Evolutionary conservation across 768 basidiomycete species (phyloP), one percentile per base, ranked within the genome.

Genomic region (Kwoniella botswanensis): DNA sequence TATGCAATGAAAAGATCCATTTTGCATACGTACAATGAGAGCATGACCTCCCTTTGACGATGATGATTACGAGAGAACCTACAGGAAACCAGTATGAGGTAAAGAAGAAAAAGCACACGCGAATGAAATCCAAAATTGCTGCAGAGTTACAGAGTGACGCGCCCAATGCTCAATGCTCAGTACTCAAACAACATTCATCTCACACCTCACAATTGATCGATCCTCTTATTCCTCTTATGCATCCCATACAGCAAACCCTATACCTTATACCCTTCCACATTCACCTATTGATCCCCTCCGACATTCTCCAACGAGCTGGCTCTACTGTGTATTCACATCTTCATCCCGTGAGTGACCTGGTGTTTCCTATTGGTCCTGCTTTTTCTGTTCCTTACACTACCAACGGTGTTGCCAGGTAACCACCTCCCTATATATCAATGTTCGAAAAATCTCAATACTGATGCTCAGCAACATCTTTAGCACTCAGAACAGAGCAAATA

Each of bases 351-450:
- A 50, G 57, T 58, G 57, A 58, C 22, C 26, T 58, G 1, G 26
- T 35, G 12, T 3, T 35, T 35, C 12, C 26, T 58, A 26, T 15
- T 10, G 15, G 12, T 58, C 26, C 57, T 58, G 41, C 57, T 58
- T 26, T 29, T 17, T 35, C 57, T 35, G 57, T 58, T 58, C 57
- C 57, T 58, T 58, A n/a, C 21, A 58, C 57, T 58, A 35, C 26
- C 57, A 15, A 21, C 17, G 22, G 26, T 21, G 21, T 58, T 58
- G 26, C 21, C 57, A 58, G 41, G 15, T 29, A 12, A 24, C 21
- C 26, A 58, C 15, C 15, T 12, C 13, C 22, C 12, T 13, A 35
- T 13, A 5, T 17, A 13, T 35, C 57, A 58, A 58, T 58, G 57
- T 58, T 58, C 24, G 18, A 15, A 3, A 18, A 18, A 15, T 15